A percentile compares a stretch with the other conserved stretches of the same genome.
phyloP scores from a whole-genome alignment of 305 asterid genomes.

The Withania somnifera region DNA sequence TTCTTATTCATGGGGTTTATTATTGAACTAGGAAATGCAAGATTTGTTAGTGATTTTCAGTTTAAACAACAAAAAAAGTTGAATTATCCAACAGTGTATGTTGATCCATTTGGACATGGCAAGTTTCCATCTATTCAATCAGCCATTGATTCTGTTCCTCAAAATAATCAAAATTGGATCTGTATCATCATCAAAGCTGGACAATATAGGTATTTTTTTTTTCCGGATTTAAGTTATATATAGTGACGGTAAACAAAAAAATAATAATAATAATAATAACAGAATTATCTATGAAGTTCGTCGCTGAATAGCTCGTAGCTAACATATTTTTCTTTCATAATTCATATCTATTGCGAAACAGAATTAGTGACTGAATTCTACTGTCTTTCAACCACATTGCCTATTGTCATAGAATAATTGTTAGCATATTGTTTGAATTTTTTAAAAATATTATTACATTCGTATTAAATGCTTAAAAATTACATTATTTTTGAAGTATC shows the following conservation, averaged over 20 bases:
- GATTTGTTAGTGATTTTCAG: not conserved
- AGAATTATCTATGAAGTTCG: too few species aligned
- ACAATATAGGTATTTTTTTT: conserved; percentile 3
- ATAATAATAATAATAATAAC: too few species aligned
- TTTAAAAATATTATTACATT: not conserved
- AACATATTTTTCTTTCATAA: too few species aligned
- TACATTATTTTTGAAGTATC: not conserved
- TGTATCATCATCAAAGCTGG: conserved; percentile 27
- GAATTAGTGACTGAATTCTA: too few species aligned
- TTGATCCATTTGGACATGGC: conserved; percentile 18
- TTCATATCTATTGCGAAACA: too few species aligned
- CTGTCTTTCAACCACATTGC: not conserved
- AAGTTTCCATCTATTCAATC: conserved; percentile 26
- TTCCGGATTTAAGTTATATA: not conserved
- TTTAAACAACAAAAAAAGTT: conserved; percentile 1
- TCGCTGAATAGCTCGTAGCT: not conserved
- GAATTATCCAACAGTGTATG: conserved; percentile 8
- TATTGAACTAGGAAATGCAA: not conserved
- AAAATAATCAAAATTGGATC: conserved; percentile 33
- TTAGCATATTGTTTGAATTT: not conserved
- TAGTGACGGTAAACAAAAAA: not conserved
- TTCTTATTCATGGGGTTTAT: not conserved
- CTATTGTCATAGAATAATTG: not conserved
- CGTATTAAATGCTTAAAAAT: not conserved
- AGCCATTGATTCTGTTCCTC: conserved; percentile 43